Evolutionary conservation across 1,284 basidiomycete species (phyloP), one percentile per base, ranked within the genome.

Genomic region (Moesziomyces aphidis): DNA sequence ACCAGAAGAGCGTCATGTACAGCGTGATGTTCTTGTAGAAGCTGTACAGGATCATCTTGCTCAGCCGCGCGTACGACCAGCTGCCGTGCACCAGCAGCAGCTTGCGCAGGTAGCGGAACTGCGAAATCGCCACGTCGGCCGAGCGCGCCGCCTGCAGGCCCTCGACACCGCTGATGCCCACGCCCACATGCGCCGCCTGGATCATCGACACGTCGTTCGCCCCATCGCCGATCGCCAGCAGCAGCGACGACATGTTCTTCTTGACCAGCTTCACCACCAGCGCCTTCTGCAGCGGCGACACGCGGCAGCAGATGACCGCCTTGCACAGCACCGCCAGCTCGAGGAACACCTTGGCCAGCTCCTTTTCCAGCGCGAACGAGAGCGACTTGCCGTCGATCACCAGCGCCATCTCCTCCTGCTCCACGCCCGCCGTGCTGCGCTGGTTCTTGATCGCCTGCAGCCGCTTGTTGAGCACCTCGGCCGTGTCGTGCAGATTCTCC

Each of bases 1-100:
- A 99, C 96, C 95, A 97, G 85, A 97, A 97, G 72, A 95, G 92
- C 46, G 95, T 97, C 91, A 98, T 93, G 85, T 98, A 98, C 22
- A 99, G 88, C 46, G 93, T 92, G 71, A 98, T 97, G 85, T 99
- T 99, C 87, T 86, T 86, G 83, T 86, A 86, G 77, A 86, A 86
- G 23, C 58, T 83, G 73, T 83, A 80, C 19, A 99, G 88, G 82
- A 99, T 95, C 71, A 99, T 89, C 85, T 97, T 99, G 31, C 94
- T 95, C 69, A 99, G 85, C 23, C 97, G 89, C 68, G 94, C 91
- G 85, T 99, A 99, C 86, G 94, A 97, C 97, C 97, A 99, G 4
- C 95, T 92, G 5, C 97, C 97, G 84, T 99, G 97, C 3, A 99
- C 97, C 15, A 99, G 90, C 17, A 99, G 86, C 44, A 99, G 86